Conservation (phyloP, 1,139 yeast species). For the Saccharomyces hybrid region DNA sequence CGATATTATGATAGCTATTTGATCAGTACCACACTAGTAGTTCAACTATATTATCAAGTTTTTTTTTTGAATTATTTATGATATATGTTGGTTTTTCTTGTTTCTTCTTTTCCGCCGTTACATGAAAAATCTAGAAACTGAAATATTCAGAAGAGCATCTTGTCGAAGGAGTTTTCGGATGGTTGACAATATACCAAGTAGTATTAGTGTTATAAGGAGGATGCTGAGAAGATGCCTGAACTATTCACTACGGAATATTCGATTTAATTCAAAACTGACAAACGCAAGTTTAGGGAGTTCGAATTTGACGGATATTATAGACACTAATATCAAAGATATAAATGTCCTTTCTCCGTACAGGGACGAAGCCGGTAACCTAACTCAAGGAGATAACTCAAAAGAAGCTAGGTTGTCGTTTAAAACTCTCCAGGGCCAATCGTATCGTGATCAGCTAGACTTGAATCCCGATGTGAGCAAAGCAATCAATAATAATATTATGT, state of each 20-base stretch:
- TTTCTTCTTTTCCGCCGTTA: not conserved
- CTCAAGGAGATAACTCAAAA: conserved; percentile 25
- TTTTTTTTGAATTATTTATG: not conserved
- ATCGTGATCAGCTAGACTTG: conserved; percentile 34
- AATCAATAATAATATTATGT: conserved; percentile 53
- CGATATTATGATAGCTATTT: not conserved
- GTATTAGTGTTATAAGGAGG: not conserved
- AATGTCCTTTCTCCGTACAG: conserved; percentile 27
- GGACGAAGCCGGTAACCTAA: conserved; percentile 20
- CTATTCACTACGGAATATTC: not conserved
- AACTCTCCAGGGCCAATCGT: conserved; percentile 32
- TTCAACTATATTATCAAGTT: not conserved
- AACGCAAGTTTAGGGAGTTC: not conserved
- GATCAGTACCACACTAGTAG: not conserved
- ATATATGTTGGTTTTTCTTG: not conserved
- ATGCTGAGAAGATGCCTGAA: not conserved
- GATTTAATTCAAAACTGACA: not conserved
- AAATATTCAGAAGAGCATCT: not conserved
- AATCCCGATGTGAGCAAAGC: conserved; percentile 49
- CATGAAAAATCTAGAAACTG: not conserved
- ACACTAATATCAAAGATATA: conserved; percentile 25
- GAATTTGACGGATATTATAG: not conserved
- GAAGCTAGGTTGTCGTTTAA: conserved; percentile 29
- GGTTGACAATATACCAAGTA: not conserved
- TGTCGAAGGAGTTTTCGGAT: too few species aligned